phyloP scores from a whole-genome alignment of 768 basidiomycete species.

The Dendrothele bispora region DNA sequence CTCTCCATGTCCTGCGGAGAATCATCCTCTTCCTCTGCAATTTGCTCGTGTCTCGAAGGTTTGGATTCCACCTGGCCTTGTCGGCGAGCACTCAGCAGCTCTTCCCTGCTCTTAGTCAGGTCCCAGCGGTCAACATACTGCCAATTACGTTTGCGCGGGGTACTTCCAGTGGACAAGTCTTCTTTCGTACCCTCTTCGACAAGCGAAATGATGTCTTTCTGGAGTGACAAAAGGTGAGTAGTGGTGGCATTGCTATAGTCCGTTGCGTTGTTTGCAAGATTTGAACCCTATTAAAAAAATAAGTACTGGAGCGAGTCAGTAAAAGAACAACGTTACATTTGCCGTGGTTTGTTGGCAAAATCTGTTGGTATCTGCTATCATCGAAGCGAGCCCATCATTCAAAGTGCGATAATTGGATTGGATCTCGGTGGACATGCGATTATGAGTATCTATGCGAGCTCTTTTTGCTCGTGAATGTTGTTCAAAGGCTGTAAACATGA shows the following conservation, averaged over 20 bases:
- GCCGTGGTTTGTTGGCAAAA: constrained; percentile 43
- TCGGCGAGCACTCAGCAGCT: too few species aligned
- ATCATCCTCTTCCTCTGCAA: too few species aligned
- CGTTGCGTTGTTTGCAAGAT: constrained; percentile 38
- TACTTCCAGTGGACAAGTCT: constrained; percentile 69
- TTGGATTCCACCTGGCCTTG: too few species aligned
- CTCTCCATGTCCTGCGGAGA: constrained; percentile 50
- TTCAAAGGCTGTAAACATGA: constrained; percentile 52
- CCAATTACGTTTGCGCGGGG: constrained; percentile 77
- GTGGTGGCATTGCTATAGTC: constrained; percentile 43
- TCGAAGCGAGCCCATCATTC: constrained; percentile 50
- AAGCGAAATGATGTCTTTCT: constrained; percentile 50
- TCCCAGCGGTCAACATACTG: constrained; percentile 72
- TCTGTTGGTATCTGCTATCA: constrained; percentile 46
- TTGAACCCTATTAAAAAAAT: constrained; percentile 35
- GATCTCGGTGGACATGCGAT: constrained; percentile 45
- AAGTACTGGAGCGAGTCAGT: background rate
- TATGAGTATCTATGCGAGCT: constrained; percentile 61
- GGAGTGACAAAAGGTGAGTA: constrained; percentile 47
- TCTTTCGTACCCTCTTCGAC: constrained; percentile 58
- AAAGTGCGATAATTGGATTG: constrained; percentile 53
- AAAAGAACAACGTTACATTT: constrained; percentile 39
- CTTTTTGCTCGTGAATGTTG: constrained; percentile 63
- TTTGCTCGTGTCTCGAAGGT: too few species aligned
- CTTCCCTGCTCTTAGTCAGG: constrained; percentile 62